Base-by-base conservation (phyloP, 2,329 filamentous ascomycete genomes). In the Atkinsonella texensis region DNA sequence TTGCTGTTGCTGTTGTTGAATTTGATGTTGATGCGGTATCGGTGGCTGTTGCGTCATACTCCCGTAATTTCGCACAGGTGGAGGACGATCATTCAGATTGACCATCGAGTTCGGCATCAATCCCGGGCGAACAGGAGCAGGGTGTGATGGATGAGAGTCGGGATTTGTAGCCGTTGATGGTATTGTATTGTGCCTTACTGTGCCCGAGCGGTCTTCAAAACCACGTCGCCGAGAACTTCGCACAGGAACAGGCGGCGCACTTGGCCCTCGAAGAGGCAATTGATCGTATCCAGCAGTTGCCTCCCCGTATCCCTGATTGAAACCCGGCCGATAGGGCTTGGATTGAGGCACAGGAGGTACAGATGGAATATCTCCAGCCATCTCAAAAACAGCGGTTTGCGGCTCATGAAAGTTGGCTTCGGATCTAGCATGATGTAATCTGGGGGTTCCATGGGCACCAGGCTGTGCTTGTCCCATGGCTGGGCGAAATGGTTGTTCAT, bases 331-430 rank as follows among this genome's bases (percentile, higher is more conserved):
- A 46, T 65, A 66, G 23, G 62, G 54, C 53, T 62, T 50, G 49
- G 63, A 55, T 15, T 58, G 54, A 51, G 68, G 75, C 61, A 74
- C 68, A 41, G 68, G 71, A 11, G 82, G 81, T 32, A 83, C 66
- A 2, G 73, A 70, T 20, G 79, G 80, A 18, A 74, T 72, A 58
- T 87, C 82, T 28, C 71, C 75, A 2, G 79, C 81, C 76, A 90
- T 84, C 60, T 89, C 87, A 57, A 89, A 89, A 1, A 86, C 75
- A 9, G 85, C 85, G 2, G 80, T 74, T 58, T 86, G 80, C 3
- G 77, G 75, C 57, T 81, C 75, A 38, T 79, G 74, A 53, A 85
- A 67, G 60, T 85, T 78, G 32, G 83, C 82, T 60, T 87, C 83
- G 11, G 83, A 87, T 56, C 82, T 82, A 15, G 81, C 79, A 54